Evolutionary conservation across 805 yeast species (phyloP).

Genomic region (Kockiozyma suomiensis): DNA sequence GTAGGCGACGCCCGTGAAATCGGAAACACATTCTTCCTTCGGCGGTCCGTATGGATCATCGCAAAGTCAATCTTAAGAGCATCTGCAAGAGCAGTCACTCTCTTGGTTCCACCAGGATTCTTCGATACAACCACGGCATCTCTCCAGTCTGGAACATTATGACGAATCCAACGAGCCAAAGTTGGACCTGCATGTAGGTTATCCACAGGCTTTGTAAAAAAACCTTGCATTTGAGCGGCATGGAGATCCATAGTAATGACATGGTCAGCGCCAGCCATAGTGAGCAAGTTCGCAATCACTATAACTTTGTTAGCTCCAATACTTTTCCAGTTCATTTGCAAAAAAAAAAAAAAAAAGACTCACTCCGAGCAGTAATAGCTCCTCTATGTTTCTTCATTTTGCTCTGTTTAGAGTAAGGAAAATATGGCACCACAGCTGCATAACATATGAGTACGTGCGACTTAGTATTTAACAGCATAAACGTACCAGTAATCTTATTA

Average conservation of each 20-base stretch:
- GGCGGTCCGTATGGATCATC: slow-evolving; percentile 97
- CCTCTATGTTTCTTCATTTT: slow-evolving; percentile 99
- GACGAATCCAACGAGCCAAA: slow-evolving; percentile 92
- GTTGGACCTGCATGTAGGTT: slow-evolving; percentile 96
- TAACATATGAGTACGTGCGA: background rate
- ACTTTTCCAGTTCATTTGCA: background rate
- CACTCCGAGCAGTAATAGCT: slow-evolving; percentile 88
- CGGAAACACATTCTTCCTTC: slow-evolving; percentile 72
- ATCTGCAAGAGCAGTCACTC: slow-evolving; percentile 98
- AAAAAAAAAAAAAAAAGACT: background rate
- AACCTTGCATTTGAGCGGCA: slow-evolving; percentile 99
- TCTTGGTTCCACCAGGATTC: slow-evolving; percentile 98
- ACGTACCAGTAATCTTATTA: slow-evolving; percentile 70
- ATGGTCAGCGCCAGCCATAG: slow-evolving; percentile 99
- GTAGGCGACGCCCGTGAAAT: slow-evolving; percentile 43
- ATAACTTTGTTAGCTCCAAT: background rate
- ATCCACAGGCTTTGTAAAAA: slow-evolving; percentile 95
- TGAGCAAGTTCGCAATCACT: slow-evolving; percentile 90
- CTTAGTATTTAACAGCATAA: background rate
- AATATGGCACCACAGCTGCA: slow-evolving; percentile 91
- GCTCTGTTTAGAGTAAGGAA: slow-evolving; percentile 95
- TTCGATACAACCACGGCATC: slow-evolving; percentile 97
- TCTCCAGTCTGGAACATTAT: slow-evolving; percentile 80
- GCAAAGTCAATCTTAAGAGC: slow-evolving; percentile 94
- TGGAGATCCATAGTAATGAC: slow-evolving; percentile 95